Percentiles rank a stretch among this genome's conserved stretches.
phyloP scores from a whole-genome alignment of 768 basidiomycete species.

The Suillus clintonianus region DNA sequence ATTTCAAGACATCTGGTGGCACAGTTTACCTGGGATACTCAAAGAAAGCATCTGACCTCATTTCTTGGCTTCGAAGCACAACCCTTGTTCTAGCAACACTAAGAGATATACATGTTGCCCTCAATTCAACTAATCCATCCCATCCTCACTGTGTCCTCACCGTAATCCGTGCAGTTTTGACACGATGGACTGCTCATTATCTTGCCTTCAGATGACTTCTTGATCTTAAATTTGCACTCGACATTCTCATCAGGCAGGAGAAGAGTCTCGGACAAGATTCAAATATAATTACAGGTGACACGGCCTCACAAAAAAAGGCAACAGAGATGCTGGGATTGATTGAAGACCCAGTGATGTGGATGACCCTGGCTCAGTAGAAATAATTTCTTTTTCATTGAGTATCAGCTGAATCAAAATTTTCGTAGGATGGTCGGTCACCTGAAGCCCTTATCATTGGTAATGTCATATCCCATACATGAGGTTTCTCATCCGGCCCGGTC shows the following conservation, averaged over 20 bases:
- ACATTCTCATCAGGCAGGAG: constrained; percentile 15
- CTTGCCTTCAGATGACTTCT: constrained; percentile 33
- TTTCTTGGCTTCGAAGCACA: constrained; percentile 38
- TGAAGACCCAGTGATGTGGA: constrained; percentile 31
- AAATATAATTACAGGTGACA: constrained; percentile 27
- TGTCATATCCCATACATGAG: no score
- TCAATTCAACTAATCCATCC: neutral
- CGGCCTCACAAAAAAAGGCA: constrained; percentile 28
- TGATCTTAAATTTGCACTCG: constrained; percentile 20
- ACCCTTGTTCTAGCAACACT: constrained; percentile 32
- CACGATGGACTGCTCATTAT: constrained; percentile 39
- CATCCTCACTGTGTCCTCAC: neutral
- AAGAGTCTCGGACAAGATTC: constrained; percentile 10
- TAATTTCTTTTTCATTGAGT: neutral
- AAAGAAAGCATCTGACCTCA: constrained; percentile 31
- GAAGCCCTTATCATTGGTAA: constrained; percentile 25
- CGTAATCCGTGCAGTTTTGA: constrained; percentile 36
- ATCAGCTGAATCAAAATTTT: neutral
- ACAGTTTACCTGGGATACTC: constrained; percentile 16
- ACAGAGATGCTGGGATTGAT: constrained; percentile 31
- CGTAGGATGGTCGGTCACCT: neutral
- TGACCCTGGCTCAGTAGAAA: constrained; percentile 27
- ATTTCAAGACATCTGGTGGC: constrained; percentile 26
- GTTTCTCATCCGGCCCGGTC: no score
- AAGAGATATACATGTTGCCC: constrained; percentile 16